A percentile compares a stretch with the other conserved stretches of the same genome.
Evolutionary conservation across 2,329 filamentous ascomycete species (phyloP).

Genomic region (Cytospora leucostoma): DNA sequence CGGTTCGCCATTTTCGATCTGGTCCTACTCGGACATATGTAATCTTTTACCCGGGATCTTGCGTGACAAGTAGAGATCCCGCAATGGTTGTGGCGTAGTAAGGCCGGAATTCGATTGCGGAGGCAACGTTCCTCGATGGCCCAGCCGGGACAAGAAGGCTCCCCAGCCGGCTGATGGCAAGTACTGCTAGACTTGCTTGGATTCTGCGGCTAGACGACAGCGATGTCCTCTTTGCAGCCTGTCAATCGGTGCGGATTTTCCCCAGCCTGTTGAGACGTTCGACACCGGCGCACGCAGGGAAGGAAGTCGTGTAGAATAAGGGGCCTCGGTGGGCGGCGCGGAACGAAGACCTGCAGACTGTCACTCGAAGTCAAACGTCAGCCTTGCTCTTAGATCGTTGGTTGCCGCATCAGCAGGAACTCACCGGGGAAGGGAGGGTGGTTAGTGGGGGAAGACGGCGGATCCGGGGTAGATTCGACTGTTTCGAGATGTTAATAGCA

Average conservation of each 20-base stretch:
- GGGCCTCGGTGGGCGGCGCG: conserved; percentile 6
- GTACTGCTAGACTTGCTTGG: conserved; percentile 19
- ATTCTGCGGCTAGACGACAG: background rate
- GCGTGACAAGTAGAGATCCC: background rate
- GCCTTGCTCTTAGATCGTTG: background rate
- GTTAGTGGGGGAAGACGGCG: background rate
- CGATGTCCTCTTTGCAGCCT: conserved; percentile 3
- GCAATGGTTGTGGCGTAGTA: background rate
- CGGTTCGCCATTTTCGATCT: conserved; percentile 44
- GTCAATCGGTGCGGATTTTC: background rate
- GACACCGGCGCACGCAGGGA: background rate
- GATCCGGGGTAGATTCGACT: background rate
- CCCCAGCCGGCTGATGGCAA: conserved; percentile 11
- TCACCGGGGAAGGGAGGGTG: background rate
- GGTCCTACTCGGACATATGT: background rate
- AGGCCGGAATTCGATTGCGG: background rate
- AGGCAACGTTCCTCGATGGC: conserved; percentile 7
- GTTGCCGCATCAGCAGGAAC: background rate
- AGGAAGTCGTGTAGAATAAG: conserved; percentile 4
- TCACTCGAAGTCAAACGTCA: background rate
- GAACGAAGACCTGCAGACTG: conserved; percentile 12
- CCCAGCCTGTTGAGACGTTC: background rate
- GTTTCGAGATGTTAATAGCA: conserved; percentile 9
- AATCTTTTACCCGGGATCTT: background rate
- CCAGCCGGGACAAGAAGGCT: conserved; percentile 21